Base-by-base conservation (phyloP, 495 filamentous ascomycete species). In the Hypoxylon cercidicola region DNA sequence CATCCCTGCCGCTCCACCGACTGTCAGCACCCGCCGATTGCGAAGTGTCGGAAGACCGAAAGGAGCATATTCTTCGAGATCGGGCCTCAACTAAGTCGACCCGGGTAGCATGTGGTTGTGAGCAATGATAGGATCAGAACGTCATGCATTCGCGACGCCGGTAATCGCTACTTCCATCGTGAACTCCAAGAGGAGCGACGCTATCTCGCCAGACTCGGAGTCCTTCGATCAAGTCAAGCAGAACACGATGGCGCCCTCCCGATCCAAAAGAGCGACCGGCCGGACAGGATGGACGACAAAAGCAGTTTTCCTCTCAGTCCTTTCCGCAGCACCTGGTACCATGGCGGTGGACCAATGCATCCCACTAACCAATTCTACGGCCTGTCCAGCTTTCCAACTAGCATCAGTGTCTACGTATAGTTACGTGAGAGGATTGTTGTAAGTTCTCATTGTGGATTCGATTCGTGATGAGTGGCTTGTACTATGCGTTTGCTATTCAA, bases 341-440 rank as follows among this genome's bases (percentile, higher is more conserved):
- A 74, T 78, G 70, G 78, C 78, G 21, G 47, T 63, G 57, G 55
- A 59, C 5, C 28, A 57, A 56, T 99, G 96, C 72, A 87, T 99
- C 54, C 86, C 94, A 16, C 85, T 99, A 23, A 77, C 85, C 41
- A 88, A 83, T 39, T 97, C 96, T 20, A 91, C 84, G 18, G 79
- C 84, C 54, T 99, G 96, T 78, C 81, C 90, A 54, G 93, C 94
- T 25, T 99, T 96, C 75, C 87, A 86, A 69, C 74, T 84, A 34
- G 87, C 96, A 1, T 95, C 90, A 3, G 85, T 99, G 39, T 94
- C 93, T 30, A 94, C 88, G 40, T 85, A 86, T 72, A 77, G 76
- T 35, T 79, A 77, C 48, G 73, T 96, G 47, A 82, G 85, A 55
- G 84, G 82, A 40, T 76, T 87, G 66, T 99, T 92, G 94, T 98